Evolutionary conservation across 2,329 filamentous ascomycete genomes (phyloP), one percentile per base, ranked within the genome.

Genomic region (Fusarium sp.): DNA sequence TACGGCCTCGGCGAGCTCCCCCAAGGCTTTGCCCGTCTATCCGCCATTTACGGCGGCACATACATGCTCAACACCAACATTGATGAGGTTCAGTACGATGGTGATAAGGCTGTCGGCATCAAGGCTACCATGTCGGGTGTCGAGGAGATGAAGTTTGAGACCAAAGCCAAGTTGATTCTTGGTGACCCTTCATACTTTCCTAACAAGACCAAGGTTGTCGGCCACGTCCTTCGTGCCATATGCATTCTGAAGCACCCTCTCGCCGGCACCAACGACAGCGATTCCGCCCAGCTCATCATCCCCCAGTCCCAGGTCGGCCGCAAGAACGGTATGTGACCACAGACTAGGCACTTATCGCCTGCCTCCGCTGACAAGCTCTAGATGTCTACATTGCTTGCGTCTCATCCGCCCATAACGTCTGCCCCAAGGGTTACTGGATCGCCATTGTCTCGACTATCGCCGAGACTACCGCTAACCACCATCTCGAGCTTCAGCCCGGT

Each of bases 21-120:
- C 37, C 96, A 99, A 84, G 95, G 95, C 65, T 99, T 99, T 78
- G 96, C 96, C 70, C 95, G 96, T 82, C 89, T 99, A 58, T 98
- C 95, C 41, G 96, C 96, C 81, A 98, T 99, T 83, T 98, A 99
- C 80, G 96, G 96, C 72, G 96, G 96, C 75, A 99, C 96, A 53
- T 99, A 99, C 85, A 99, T 99, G 95, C 91, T 99, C 78, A 98
- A 98, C 87, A 97, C 96, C 74, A 90, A 91, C 74, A 89, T 99
- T 60, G 93, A 98, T 70, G 96, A 99, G 86, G 85, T 99, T 72
- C 82, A 92, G 66, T 97, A 96, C 79, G 94, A 97, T 63, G 89
- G 86, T 60, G 89, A 88, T 78, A 97, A 97, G 87, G 93, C 95
- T n/a, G 88, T 90, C 15, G 96, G 96, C 61, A 98, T 99, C 86